Percentiles rank a stretch among this genome's conserved stretches.
Evolutionary conservation across 768 basidiomycete genomes (phyloP).

Genomic region (Rhodotorula taiwanensis): DNA sequence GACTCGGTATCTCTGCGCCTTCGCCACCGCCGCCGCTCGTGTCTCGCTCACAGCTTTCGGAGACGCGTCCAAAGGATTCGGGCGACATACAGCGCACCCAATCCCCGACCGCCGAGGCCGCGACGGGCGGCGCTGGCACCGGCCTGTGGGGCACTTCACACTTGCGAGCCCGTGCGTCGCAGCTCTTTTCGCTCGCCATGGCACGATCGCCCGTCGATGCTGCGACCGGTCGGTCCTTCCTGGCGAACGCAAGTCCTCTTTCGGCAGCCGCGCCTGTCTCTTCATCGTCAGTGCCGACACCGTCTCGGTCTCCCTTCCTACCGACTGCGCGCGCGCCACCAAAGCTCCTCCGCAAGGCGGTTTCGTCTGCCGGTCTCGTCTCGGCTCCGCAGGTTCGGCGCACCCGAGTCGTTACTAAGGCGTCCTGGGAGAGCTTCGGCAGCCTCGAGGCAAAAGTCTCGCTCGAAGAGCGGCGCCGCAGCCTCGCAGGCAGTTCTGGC

Average conservation of each 20-base stretch:
- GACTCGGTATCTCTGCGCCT: not conserved
- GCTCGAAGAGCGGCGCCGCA: not conserved
- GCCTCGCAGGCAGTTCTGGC: too few species aligned
- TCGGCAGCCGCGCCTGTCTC: not conserved
- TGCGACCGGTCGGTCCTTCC: not conserved
- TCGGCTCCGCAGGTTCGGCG: not conserved
- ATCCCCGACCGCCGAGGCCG: too few species aligned
- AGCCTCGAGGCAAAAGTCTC: not conserved
- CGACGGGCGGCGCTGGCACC: not conserved
- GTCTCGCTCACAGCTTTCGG: not conserved
- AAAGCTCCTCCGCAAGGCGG: not conserved
- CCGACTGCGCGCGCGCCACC: not conserved
- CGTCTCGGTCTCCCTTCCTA: not conserved
- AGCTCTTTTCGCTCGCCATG: not conserved
- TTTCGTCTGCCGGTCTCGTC: not conserved
- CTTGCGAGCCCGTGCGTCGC: constrained; percentile 13
- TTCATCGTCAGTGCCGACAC: too few species aligned
- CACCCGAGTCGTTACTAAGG: not conserved
- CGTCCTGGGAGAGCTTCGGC: constrained; percentile 5
- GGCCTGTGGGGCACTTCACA: not conserved
- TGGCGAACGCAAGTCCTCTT: not conserved
- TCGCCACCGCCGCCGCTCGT: not conserved
- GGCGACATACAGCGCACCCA: not conserved
- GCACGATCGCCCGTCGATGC: not conserved
- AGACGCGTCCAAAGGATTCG: too few species aligned